Evolutionary conservation across 176 grass and related monocot genomes (phyloP), one percentile per base, ranked within the genome.

Genomic region (Chloris gayana): DNA sequence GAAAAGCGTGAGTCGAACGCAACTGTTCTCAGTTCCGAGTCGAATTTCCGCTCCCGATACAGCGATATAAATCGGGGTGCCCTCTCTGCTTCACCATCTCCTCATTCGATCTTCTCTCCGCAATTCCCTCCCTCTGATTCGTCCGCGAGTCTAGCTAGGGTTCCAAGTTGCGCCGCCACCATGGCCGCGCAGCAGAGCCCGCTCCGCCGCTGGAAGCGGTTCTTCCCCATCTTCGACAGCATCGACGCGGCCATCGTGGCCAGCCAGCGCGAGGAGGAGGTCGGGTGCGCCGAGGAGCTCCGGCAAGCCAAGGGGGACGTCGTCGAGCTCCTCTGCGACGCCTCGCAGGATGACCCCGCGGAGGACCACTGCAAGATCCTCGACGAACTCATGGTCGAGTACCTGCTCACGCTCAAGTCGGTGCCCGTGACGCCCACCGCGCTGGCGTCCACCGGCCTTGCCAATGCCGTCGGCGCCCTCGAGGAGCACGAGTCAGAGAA

Each of bases 201-300:
- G 2, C 51, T 84, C n/a, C 53, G 65, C 30, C 74, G 82, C 0
- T 78, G 82, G 82, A 70, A 63, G 82, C 82, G 6, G 0, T 78
- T 78, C 74, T 10, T 77, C 54, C 14, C 30, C 9, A 27, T 53
- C 14, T 84, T 84, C 39, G 38, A 8, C 29, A 6, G 22, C 30
- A 47, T 84, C 45, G 71, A 30, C 4, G 59, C 61, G 7, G 81
- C 5, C 4, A 3, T 11, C 71, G 6, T 2, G 24, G 46, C 45
- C 30, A 17, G 47, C 47, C 14, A 50, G 47, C 14, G 15, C 0
- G 15, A 6, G 4, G 14, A 17, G 7, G 6, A 1, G 22, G 13
- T 41, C 9, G 21, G 11, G 11, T 25, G 11, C 37, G 37, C 39
- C 34, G n/a, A 21, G 17, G 17, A 10, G n/a, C 6, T 56, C 18